Percentiles rank a stretch among this genome's conserved stretches.
phyloP scores from a whole-genome alignment of 441 rosid genomes.

The Isatis lusitanica region DNA sequence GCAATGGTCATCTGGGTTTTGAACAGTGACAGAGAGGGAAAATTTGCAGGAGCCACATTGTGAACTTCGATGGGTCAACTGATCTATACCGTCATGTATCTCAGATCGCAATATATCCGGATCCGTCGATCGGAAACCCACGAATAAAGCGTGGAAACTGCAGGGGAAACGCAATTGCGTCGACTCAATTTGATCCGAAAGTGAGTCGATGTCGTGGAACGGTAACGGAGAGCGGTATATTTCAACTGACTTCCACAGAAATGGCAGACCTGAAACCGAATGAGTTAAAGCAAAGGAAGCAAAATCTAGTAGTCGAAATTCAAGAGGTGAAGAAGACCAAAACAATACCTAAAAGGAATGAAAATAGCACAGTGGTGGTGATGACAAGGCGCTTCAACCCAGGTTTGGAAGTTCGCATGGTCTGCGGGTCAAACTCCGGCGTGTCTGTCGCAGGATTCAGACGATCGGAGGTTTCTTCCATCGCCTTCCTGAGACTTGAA shows the following conservation, averaged over 20 bases:
- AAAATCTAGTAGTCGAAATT: neutral
- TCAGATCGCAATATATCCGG: constrained; percentile 42
- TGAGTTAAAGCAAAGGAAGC: neutral
- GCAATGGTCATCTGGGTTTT: constrained; percentile 44
- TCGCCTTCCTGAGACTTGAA: constrained; percentile 27
- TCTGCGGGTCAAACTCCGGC: constrained; percentile 46
- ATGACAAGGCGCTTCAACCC: constrained; percentile 77
- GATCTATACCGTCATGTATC: constrained; percentile 45
- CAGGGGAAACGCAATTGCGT: constrained; percentile 60
- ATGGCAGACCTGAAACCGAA: constrained; percentile 58
- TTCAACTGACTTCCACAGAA: constrained; percentile 89
- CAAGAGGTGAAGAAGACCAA: neutral
- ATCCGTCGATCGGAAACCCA: constrained; percentile 41
- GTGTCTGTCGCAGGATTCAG: constrained; percentile 17
- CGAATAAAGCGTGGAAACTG: constrained; percentile 54
- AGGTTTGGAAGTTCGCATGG: constrained; percentile 67
- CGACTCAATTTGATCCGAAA: constrained; percentile 53
- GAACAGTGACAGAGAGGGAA: constrained; percentile 57
- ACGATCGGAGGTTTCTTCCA: constrained; percentile 53
- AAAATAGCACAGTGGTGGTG: constrained; percentile 60
- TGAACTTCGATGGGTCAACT: constrained; percentile 38
- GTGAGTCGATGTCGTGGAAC: constrained; percentile 60
- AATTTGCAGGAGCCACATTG: constrained; percentile 57
- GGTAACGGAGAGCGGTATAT: constrained; percentile 89
- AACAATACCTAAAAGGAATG: constrained; percentile 63